Evolutionary conservation across 2,329 filamentous ascomycete genomes (phyloP), one percentile per base, ranked within the genome.

Genomic region (Fusarium robinianum): DNA sequence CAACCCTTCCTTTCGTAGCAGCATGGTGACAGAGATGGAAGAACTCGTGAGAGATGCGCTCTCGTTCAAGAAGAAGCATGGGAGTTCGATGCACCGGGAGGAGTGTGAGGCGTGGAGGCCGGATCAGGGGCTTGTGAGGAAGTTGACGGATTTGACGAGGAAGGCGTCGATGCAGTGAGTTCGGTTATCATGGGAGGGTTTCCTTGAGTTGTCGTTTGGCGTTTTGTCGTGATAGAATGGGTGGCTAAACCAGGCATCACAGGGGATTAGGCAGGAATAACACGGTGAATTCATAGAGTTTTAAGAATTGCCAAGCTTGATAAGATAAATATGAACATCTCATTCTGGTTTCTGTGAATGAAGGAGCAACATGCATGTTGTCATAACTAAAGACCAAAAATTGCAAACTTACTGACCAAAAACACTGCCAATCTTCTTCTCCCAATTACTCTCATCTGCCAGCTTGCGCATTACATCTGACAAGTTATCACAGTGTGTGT

Each of bases 381-480:
- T n/a, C n/a, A n/a, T n/a, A n/a, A n/a, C n/a, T n/a, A n/a, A n/a
- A n/a, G n/a, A n/a, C n/a, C n/a, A n/a, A 35, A 14, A 32, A 11
- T 14, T 14, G 16, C 30, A 19, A 23, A 27, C 14, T 55, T 40
- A 57, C 6, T 55, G 11, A 16, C 17, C 14, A 31, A 65, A 66
- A 2, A 67, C 49, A 5, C 63, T 49, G 1, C 55, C 35, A n/a
- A 68, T 21, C 18, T 46, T 51, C 39, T 53, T 62, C 4, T 61
- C 25, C 66, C 63, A 64, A 37, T 67, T 67, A 0, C 23, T 25
- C 30, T 60, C 46, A 14, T 55, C 50, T 0, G 51, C 57, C 6
- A 70, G 26, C 17, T 45, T 55, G 31, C 67, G 53, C 62, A 69
- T 56, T 2, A 67, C 57, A 11, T 62, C 57, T 4, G 62, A 61